phyloP scores from a whole-genome alignment of 257 asterid species.

The Scutellaria galericulata region DNA sequence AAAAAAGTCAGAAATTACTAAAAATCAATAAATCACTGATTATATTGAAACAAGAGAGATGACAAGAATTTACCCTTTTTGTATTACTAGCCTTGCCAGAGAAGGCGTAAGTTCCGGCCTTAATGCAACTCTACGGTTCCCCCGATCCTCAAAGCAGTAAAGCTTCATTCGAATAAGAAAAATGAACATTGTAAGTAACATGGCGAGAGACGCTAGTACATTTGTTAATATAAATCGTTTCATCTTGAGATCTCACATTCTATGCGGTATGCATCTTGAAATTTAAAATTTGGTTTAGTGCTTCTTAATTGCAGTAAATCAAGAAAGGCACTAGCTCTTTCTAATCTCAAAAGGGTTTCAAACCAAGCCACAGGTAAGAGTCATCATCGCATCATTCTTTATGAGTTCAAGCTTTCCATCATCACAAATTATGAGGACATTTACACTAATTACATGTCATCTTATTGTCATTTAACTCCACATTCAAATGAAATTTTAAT shows the following conservation, averaged over 20 bases:
- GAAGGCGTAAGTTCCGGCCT: conserved; percentile 99
- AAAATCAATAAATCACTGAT: conserved; percentile 27
- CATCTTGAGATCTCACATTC: background rate
- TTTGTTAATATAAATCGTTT: background rate
- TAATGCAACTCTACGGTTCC: conserved; percentile 92
- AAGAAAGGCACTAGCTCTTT: background rate
- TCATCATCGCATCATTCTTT: background rate
- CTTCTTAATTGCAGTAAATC: conserved; percentile 15
- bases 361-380: conserved; percentile 1
- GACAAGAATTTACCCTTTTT: conserved; percentile 71
- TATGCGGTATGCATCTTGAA: conserved; percentile 12
- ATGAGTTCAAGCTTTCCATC: conserved; percentile 6
- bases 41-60: conserved; percentile 14
- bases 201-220: background rate
- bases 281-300: background rate
- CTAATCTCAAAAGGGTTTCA: background rate
- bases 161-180: conserved; percentile 56
- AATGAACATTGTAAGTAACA: conserved; percentile 31
- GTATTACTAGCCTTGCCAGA: conserved; percentile 94
- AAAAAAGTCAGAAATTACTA: conserved; percentile 7
- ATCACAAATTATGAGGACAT: conserved; percentile 11
- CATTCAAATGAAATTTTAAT: background rate
- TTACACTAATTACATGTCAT: background rate
- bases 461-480: background rate
- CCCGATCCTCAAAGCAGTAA: conserved; percentile 96